A percentile compares a stretch with the other conserved stretches of the same genome.
Conservation (phyloP, 176 grass and related monocot species). For the Dactylis glomerata region DNA sequence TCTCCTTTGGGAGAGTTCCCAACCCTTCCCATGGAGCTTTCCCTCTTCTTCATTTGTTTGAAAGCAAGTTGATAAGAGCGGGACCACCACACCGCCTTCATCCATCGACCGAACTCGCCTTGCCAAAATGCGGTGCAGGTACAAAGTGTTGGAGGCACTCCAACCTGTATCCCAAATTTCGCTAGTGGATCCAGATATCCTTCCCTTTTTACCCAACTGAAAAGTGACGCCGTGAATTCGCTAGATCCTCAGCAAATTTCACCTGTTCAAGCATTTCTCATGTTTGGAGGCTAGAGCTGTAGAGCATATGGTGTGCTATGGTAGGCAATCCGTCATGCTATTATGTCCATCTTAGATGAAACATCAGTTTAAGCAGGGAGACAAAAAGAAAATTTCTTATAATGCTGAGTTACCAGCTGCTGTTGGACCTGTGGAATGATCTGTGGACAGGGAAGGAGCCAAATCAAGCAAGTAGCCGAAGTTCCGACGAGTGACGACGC, state of each 20-base stretch:
- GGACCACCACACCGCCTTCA: conserved; percentile 9
- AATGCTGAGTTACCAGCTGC: background rate
- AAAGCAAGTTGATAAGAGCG: background rate
- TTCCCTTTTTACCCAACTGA: background rate
- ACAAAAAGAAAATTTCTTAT: background rate
- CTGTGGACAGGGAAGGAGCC: background rate
- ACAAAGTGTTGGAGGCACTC: background rate
- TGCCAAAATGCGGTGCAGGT: conserved; percentile 19
- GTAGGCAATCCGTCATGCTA: background rate
- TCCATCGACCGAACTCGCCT: background rate
- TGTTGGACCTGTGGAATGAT: background rate
- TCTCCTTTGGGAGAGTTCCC: background rate
- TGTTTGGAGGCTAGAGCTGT: background rate
- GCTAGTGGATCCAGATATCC: conserved; percentile 16
- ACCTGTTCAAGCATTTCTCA: background rate
- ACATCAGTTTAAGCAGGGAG: background rate
- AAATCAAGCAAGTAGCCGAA: background rate
- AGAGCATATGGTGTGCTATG: background rate
- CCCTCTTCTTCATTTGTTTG: background rate
- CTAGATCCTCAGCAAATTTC: background rate
- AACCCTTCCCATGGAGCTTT: background rate
- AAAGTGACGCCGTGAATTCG: background rate
- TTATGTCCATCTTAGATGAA: background rate
- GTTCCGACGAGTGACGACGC: background rate
- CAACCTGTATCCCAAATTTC: background rate